Evolutionary conservation across 306 rosid genomes (phyloP), one percentile per base, ranked within the genome.

Genomic region (Lotus japonicus): DNA sequence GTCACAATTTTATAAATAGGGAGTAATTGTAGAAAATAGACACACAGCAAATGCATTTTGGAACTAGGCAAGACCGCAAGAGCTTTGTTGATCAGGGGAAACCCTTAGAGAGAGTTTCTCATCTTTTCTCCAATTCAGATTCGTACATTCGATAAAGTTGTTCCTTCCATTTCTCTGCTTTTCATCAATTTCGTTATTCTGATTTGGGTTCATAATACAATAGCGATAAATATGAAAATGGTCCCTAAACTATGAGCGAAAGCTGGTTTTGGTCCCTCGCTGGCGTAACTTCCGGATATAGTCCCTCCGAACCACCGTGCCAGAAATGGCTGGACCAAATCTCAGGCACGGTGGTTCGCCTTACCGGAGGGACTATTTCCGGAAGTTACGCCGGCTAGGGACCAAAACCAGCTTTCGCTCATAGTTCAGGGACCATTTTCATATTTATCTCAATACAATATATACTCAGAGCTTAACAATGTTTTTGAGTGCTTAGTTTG

Each of bases 401-500:
- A n/a, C n/a, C n/a, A n/a, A n/a, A n/a, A n/a, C n/a, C n/a, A n/a
- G n/a, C n/a, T n/a, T n/a, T n/a, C n/a, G n/a, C n/a, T n/a, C n/a
- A n/a, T n/a, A n/a, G n/a, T n/a, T n/a, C n/a, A n/a, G n/a, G n/a
- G n/a, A n/a, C n/a, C n/a, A n/a, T n/a, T n/a, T n/a, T n/a, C n/a
- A n/a, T n/a, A n/a, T n/a, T n/a, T n/a, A n/a, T n/a, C n/a, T n/a
- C n/a, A n/a, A n/a, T n/a, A n/a, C 45, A 49, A 18, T 11, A 26
- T 69, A 31, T 11, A 31, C 45, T 51, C 11, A 3, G 57, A 23
- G 62, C 58, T 58, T 58, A 51, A 36, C 35, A 26, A 54, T 66
- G 45, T 23, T 69, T 57, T 55, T 76, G 11, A 55, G 56, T 50
- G 28, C 59, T 44, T 74, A 54, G 57, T 26, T 6, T 59, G 14